phyloP scores from a whole-genome alignment of 169 alveolate genomes.

The Cyclospora cayetanensis region DNA sequence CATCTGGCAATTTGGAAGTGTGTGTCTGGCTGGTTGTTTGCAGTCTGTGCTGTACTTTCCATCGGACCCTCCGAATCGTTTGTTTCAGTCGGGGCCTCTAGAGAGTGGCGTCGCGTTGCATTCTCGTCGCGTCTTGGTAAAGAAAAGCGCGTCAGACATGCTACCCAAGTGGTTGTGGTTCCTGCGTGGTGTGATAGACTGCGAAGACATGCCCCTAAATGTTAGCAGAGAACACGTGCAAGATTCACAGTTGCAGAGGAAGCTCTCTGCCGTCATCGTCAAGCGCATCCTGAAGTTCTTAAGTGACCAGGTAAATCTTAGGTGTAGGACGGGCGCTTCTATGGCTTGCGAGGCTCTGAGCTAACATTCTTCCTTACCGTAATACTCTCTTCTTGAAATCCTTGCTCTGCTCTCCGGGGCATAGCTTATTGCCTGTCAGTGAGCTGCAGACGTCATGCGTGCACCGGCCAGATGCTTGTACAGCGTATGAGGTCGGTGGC shows the following conservation, averaged over 20 bases:
- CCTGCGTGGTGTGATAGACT: slow-evolving; percentile 97
- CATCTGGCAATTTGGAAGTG: not conserved
- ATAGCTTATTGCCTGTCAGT: not conserved
- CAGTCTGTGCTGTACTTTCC: slow-evolving; percentile 88
- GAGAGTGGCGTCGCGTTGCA: slow-evolving; percentile 90
- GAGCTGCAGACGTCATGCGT: not conserved
- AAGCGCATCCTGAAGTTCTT: slow-evolving; percentile 90
- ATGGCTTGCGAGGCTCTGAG: not conserved
- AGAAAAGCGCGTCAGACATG: slow-evolving; percentile 91
- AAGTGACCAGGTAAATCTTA: slow-evolving; percentile 90
- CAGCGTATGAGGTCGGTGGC: not conserved
- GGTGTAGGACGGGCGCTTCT: not conserved
- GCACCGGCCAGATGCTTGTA: not conserved
- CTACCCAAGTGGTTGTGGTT: slow-evolving; percentile 96
- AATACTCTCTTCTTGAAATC: not conserved
- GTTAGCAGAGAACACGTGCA: slow-evolving; percentile 95
- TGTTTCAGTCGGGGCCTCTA: slow-evolving; percentile 83
- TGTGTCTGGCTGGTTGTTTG: not conserved
- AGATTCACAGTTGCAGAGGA: slow-evolving; percentile 88
- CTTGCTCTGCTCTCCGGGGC: not conserved
- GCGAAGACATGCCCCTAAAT: slow-evolving; percentile 97
- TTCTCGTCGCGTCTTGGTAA: slow-evolving; percentile 91
- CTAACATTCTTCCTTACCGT: not conserved
- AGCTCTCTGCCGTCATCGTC: slow-evolving; percentile 92
- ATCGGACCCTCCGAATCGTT: slow-evolving; percentile 91